These are phyloP conservation scores for Kondoa malvinella DNA, from an alignment of 768 basidiomycete genomes.

Conservation along the genomic window DNA sequence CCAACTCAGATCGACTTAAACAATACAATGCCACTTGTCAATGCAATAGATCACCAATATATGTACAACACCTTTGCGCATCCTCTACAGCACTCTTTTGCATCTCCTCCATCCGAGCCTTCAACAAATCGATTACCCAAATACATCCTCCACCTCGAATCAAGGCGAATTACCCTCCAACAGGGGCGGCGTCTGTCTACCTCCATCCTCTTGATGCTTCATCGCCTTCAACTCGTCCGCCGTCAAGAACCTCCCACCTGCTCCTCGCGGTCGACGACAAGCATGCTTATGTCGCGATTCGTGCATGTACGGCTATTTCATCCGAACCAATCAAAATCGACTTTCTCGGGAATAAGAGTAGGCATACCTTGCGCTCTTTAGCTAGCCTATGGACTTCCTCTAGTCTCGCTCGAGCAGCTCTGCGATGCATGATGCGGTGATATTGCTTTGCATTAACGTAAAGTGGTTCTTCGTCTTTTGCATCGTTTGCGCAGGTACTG, in stretches of 20 bases:
- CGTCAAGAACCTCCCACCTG: conserved; percentile 92
- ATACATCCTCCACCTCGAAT: background rate
- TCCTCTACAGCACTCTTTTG: too few species aligned
- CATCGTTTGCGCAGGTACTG: background rate
- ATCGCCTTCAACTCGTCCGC: conserved; percentile 60
- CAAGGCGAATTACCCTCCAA: background rate
- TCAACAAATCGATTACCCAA: background rate
- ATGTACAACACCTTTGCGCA: too few species aligned
- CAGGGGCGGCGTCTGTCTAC: background rate
- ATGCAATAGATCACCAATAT: too few species aligned
- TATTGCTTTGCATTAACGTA: conserved; percentile 99
- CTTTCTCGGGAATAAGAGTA: background rate
- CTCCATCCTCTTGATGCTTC: conserved; percentile 14
- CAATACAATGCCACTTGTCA: too few species aligned
- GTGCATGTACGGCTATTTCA: conserved; percentile 75
- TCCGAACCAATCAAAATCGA: conserved; percentile 4
- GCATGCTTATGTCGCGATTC: conserved; percentile 97
- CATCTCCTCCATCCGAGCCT: too few species aligned
- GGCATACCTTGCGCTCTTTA: conserved; percentile 61
- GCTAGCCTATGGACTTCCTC: conserved; percentile 89
- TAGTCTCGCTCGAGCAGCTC: conserved; percentile 71
- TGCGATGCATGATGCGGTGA: conserved; percentile 88
- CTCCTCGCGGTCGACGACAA: conserved; percentile 88
- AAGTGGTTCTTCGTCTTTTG: conserved; percentile 74
- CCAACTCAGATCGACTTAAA: too few species aligned